Evolutionary conservation across 352 stramenopile genomes (phyloP), one percentile per base, ranked within the genome.

Genomic region (Aphanomyces cochlioides): DNA sequence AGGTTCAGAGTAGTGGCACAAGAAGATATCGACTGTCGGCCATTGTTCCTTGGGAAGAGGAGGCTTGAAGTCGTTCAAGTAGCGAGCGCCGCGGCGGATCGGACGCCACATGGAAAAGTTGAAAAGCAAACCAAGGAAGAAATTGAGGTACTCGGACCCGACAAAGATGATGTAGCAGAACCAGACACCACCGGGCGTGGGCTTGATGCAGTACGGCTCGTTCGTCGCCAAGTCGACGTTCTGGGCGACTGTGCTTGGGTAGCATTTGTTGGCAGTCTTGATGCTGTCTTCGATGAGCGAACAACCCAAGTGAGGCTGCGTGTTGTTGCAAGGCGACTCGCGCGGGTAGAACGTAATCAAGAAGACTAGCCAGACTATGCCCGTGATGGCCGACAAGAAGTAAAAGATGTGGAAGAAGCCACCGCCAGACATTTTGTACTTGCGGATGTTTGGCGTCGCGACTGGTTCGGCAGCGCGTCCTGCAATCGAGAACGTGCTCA

Each of bases 101-200:
- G 88, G 88, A 63, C 85, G 85, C 88, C 88, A 96, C 88, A 96
- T 96, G 84, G 83, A 90, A 75, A 96, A 93, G 83, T 96, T 93
- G 78, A 90, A 96, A 1, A 96, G 79, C 72, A 96, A 72, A 67
- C 88, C 88, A 36, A 96, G 72, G 72, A 92, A 94, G 56, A 84
- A 93, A 74, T 92, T 93, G 74, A 96, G 78, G 65, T 93, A 92
- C 61, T 96, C 88, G 4, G 85, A 92, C 66, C 90, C 92, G 13
- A 90, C 81, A 81, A 94, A 89, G 77, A 94, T 90, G 5, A 76
- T 41, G 80, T 89, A 96, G 85, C 92, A 92, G 66, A 96, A 56
- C 84, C 85, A 96, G 36, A 80, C 79, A 50, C 77, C 84, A 12
- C 65, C 75, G 1, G 86, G 86, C 40, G 84, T 82, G 47, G 90